These are phyloP conservation scores for Russula griseocarnosa DNA, from an alignment of 768 basidiomycete species.

Conservation along the genomic window DNA sequence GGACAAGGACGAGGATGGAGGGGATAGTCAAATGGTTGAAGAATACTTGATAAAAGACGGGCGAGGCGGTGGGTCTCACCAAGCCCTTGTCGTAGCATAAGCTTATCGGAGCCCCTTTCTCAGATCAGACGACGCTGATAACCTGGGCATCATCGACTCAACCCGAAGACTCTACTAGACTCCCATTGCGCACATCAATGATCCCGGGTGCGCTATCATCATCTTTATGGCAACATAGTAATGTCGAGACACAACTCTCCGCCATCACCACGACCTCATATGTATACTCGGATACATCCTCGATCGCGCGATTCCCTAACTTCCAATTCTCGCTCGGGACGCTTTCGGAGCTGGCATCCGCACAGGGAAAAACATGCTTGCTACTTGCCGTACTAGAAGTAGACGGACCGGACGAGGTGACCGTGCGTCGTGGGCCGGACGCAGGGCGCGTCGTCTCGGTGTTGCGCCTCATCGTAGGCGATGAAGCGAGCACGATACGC, in stretches of 20 bases:
- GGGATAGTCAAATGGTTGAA: constrained; percentile 13
- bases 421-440: constrained; percentile 62
- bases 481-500: constrained; percentile 63
- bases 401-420: constrained; percentile 68
- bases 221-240: not conserved
- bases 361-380: constrained; percentile 46
- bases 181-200: constrained; percentile 23
- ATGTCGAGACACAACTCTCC: constrained; percentile 31
- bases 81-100: not conserved
- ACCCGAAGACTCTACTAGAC: constrained; percentile 2
- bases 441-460: constrained; percentile 66
- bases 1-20: constrained; percentile 36
- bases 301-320: constrained; percentile 66
- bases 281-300: constrained; percentile 58
- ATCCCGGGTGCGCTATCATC: not conserved
- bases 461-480: constrained; percentile 67
- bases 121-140: constrained; percentile 21
- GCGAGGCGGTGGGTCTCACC: not conserved
- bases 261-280: constrained; percentile 34
- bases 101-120: not conserved
- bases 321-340: constrained; percentile 70
- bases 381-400: constrained; percentile 70
- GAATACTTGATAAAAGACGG: constrained; percentile 12
- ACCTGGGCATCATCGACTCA: constrained; percentile 23
- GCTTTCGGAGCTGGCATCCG: constrained; percentile 45